Evolutionary conservation across 2,329 filamentous ascomycete genomes (phyloP).

Genomic region (Teratosphaeria nubilosa): DNA sequence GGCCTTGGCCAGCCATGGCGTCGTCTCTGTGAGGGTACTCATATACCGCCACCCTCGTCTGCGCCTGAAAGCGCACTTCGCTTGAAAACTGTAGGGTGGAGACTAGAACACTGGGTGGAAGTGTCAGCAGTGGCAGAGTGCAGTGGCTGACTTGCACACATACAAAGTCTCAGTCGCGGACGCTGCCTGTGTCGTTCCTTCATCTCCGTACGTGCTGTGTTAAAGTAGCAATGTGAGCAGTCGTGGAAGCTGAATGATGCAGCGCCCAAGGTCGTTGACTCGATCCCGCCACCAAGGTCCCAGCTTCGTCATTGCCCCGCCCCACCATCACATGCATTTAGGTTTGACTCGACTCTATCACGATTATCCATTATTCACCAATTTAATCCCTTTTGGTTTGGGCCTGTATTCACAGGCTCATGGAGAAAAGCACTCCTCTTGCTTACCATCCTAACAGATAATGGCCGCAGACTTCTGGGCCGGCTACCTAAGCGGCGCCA

Average conservation of each 20-base stretch:
- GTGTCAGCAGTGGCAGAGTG: not conserved
- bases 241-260: not conserved
- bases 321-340: not conserved
- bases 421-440: not conserved
- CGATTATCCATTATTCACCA: not conserved
- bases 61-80: slow-evolving; percentile 6
- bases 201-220: not conserved
- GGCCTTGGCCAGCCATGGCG: slow-evolving; percentile 37
- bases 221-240: not conserved
- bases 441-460: not conserved
- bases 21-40: slow-evolving; percentile 24
- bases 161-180: not conserved
- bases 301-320: not conserved
- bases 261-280: not conserved
- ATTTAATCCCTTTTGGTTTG: not conserved
- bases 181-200: not conserved
- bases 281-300: not conserved
- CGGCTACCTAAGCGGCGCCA: slow-evolving; percentile 76
- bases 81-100: not conserved
- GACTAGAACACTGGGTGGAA: not conserved
- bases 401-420: not conserved
- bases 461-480: slow-evolving; percentile 94
- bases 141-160: not conserved
- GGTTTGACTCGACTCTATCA: not conserved
- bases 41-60: slow-evolving; percentile 12